Base-by-base conservation (phyloP, 2,329 filamentous ascomycete species). In the Aureobasidium musti region DNA sequence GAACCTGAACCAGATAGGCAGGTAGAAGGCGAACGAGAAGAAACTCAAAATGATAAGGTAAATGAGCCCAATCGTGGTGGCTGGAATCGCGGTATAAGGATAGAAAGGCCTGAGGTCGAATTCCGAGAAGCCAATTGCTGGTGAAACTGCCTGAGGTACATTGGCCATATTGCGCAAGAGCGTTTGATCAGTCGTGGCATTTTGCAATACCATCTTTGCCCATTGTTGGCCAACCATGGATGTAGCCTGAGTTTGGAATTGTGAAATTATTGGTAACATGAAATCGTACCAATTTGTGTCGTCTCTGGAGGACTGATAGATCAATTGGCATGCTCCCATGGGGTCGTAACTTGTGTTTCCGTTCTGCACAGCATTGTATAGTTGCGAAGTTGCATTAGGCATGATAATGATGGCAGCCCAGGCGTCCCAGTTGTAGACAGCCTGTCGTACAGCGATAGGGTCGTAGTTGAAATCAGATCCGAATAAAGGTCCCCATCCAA, bases 41-140 rank as follows among this genome's bases (percentile, higher is more conserved):
- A 89, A 89, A 0, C 86, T 84, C 47, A 89, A 80, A 71, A 89
- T 89, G 71, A 89, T 89, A 1, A 89, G 77, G 72, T 89, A 89
- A 70, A 89, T 89, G 33, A 89, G 76, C 0, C 86, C 86, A 63
- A 89, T 87, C 1, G 81, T 84, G 2, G 89, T 82, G 0, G 86
- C 81, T 0, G 87, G 87, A 1, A 82, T 85, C 0, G 82, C 26
- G 0, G 45, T 63, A n/a, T 64, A 64, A 0, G 86, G 86, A 19
- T 73, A 76, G 73, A 89, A 89, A 0, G 86, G 86, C 2, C 87
- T 79, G 5, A 89, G 78, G 67, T 89, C 86, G 73, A 82, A 80
- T 19, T 78, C 77, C 4, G 79, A 82, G 73, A 86, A 86, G 0
- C 82, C 84, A 63, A 87, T 83, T 0, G 79, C 84, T 0, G 85